These are phyloP conservation scores for Pistacia atlantica DNA, from an alignment of 345 rosid species.

Conservation along the genomic window DNA sequence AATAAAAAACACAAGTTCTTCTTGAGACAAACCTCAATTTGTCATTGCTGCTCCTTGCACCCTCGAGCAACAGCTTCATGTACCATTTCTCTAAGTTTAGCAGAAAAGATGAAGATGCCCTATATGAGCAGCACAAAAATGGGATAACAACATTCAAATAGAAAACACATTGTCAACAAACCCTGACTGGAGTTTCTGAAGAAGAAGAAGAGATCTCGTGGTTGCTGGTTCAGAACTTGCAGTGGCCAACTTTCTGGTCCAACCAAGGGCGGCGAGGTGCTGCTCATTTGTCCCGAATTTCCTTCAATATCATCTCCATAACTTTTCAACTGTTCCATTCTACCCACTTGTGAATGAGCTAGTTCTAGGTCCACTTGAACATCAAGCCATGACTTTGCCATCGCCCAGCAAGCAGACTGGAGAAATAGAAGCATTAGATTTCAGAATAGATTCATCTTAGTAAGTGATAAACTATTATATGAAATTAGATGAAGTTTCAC, in stretches of 20 bases:
- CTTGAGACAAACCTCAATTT: conserved; percentile 67
- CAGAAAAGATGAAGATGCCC: conserved; percentile 12
- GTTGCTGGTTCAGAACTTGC: conserved; percentile 91
- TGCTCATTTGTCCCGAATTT: conserved; percentile 57
- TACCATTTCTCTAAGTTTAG: conserved; percentile 72
- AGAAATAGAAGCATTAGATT: conserved; percentile 10
- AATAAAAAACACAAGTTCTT: background rate
- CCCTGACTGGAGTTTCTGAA: conserved; percentile 98
- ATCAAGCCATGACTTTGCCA: conserved; percentile 99
- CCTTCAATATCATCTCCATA: conserved; percentile 55
- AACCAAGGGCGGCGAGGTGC: conserved; percentile 42
- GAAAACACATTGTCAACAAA: conserved; percentile 26
- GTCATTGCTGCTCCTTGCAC: conserved; percentile 97
- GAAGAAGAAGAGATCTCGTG: conserved; percentile 82
- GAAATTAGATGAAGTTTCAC: background rate
- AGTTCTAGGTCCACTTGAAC: conserved; percentile 90
- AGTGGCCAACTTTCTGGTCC: conserved; percentile 94
- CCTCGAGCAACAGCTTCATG: conserved; percentile 83
- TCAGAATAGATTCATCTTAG: background rate
- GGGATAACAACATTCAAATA: background rate
- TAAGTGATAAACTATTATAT: background rate
- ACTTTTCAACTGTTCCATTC: conserved; percentile 62
- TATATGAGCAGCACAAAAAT: conserved; percentile 5
- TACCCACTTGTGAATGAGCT: conserved; percentile 67
- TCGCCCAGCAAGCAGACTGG: conserved; percentile 99